Base-by-base conservation (phyloP, 257 asterid genomes). In the Solanum gracilifrons region DNA sequence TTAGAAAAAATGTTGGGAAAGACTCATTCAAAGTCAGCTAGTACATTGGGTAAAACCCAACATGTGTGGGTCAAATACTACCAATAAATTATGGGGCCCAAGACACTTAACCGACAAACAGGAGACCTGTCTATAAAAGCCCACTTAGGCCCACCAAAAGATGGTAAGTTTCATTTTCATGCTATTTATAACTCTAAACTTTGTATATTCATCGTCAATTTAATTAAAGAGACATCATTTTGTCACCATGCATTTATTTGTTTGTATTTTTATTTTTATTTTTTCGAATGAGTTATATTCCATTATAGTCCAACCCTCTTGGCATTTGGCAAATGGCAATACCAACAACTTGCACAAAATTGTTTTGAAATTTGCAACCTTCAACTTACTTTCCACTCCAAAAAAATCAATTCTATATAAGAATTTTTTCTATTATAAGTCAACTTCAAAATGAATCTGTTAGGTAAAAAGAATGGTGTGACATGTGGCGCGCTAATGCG, bases 21-120 rank as follows among this genome's bases (percentile, higher is more conserved):
- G 88, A 85, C 62, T 31, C 21, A 31, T 48, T 82, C 85, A 82
- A 43, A 82, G 89, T 88, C 89, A 88, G 88, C 36, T 46, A 27
- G 77, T 64, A 85, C 91, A 90, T 90, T 90, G 89, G 92, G 33
- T 69, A 13, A 62, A 85, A 58, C 89, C 87, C 87, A 80, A 87
- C 82, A 86, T 82, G 72, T 82, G 72, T 82, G 92, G 92, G 92
- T 93, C 94, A 92, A 90, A 82, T 66, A 73, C 43, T 72, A 64
- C 72, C 18, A 64, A 12, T 55, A 32, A 85, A 68, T 73, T 32
- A 86, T 87, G 88, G 94, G 92, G 88, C 93, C 92, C 88, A 90
- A 85, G 93, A 90, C 94, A 92, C 58, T 32, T 88, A 86, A 48
- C 90, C 92, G 94, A 93, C 96, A 92, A 86, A 75, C 87, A 79